Evolutionary conservation across 192 early-diverging fungal species (phyloP).

Genomic region (Gaertneriomyces semiglobifer): DNA sequence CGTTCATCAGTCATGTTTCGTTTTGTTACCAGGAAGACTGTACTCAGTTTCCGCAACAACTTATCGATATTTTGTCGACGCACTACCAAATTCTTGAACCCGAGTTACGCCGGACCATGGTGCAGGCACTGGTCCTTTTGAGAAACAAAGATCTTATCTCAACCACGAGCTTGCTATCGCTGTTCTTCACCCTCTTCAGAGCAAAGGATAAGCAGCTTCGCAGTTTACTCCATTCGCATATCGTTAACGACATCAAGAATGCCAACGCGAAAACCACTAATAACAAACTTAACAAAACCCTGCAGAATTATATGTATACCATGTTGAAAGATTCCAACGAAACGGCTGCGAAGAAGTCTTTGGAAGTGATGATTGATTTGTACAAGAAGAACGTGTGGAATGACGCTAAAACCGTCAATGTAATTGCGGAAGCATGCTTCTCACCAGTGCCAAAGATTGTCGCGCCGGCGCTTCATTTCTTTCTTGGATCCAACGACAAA

Average conservation of each 20-base stretch:
- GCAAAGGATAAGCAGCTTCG: slow-evolving; percentile 91
- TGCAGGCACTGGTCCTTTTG: slow-evolving; percentile 84
- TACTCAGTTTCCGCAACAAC: slow-evolving; percentile 74
- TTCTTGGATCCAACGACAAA: slow-evolving; percentile 71
- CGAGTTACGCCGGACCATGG: slow-evolving; percentile 80
- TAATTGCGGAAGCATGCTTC: slow-evolving; percentile 95
- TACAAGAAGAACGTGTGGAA: slow-evolving; percentile 97
- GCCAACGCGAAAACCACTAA: slow-evolving; percentile 91
- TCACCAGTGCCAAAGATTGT: slow-evolving; percentile 87
- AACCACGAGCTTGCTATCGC: slow-evolving; percentile 65
- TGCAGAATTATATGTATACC: slow-evolving; percentile 98
- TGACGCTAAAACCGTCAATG: slow-evolving; percentile 98
- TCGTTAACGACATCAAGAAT: slow-evolving; percentile 92
- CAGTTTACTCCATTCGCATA: slow-evolving; percentile 84
- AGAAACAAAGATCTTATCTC: slow-evolving; percentile 76
- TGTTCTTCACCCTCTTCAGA: slow-evolving; percentile 96
- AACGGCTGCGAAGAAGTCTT: slow-evolving; percentile 92
- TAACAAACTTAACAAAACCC: slow-evolving; percentile 95
- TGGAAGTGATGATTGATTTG: slow-evolving; percentile 96
- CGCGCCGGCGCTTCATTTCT: slow-evolving; percentile 91
- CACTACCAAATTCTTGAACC: slow-evolving; percentile 79
- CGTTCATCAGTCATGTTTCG: slow-evolving; percentile 83
- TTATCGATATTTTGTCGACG: slow-evolving; percentile 78
- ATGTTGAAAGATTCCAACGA: slow-evolving; percentile 74
- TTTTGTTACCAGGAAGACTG: slow-evolving; percentile 81